Base-by-base conservation (phyloP, 2,329 filamentous ascomycete genomes). In the Rhytidhysteron rufulum region DNA sequence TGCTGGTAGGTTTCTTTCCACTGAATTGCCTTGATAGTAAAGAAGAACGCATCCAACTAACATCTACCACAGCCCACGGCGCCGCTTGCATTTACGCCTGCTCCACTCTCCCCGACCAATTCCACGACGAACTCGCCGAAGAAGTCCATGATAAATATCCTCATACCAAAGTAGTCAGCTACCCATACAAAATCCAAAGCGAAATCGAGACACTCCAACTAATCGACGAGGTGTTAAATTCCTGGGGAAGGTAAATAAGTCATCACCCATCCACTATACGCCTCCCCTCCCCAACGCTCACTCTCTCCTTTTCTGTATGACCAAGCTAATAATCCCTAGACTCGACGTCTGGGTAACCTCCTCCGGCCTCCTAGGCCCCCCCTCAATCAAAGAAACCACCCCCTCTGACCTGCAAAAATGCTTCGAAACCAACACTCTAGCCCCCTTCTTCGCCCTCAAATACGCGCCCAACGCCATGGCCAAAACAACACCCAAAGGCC, bases 391-490 rank as follows among this genome's bases (percentile, higher is more conserved):
- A 22, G 68, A 69, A 11, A 83, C 79, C 2, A 77, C 74, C 0
- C 75, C 79, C 0, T 61, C 65, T 9, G 77, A 80, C 51, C 63
- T 83, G 11, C 70, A 74, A 53, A 73, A 71, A 34, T 75, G 74
- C 45, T 81, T 82, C 56, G 77, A 82, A 52, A 74, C 77, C 2
- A 80, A 82, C 52, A 71, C 71, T 29, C 72, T 82, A 61, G 77
- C 78, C 5, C 78, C 80, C 2, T 83, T 83, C 66, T 82, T 80
- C 50, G 79, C 79, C 1, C 67, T 83, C 45, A 83, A 83, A 56
- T 82, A 82, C 51, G 78, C 78, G 0, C 78, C 79, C 0, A 73
- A 78, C 2, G 80, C 80, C 2, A 83, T 83, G 80, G 70, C 65
- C 15, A 83, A 83, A 55, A 72, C 74, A 5, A 75, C 74, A 0